Base-by-base conservation (phyloP, 2,329 filamentous ascomycete species). In the Pestalotiopsis fici region DNA sequence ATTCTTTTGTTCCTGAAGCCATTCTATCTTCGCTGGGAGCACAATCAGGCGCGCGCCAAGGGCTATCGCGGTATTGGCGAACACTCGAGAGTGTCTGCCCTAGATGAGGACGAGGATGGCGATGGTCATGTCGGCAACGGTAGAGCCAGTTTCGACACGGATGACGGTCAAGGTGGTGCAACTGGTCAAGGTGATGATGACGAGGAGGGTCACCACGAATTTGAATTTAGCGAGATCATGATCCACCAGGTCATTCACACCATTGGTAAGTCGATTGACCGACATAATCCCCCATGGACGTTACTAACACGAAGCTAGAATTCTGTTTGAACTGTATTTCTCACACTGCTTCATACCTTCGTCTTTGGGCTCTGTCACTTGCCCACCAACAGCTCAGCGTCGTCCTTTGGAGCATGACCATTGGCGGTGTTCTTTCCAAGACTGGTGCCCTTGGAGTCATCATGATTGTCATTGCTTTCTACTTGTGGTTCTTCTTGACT, bases 251-350 rank as follows among this genome's bases (percentile, higher is more conserved):
- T 98, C 78, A 99, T 99, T 77, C 97, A 98, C 84, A 98, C 95
- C 21, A 98, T 98, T 76, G 94, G 93, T 95, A 90, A 81, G 91
- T 82, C 72, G 23, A 27, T 3, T 3, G 18, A 23, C 4, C 27
- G 28, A 13, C 37, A 27, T 4, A 12, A 6, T 28, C 15, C 25
- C 12, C 7, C 1, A 25, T 28, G 15, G 18, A 13, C 15, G 5
- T 35, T 54, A 23, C 65, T 66, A 55, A 66, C 25, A 9, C 12
- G 1, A n/a, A 21, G 2, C 35, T 72, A 94, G 94, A 99, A 87
- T 99, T 99, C 85, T 99, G 96, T 79, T 87, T 99, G 74, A 99
- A 99, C 86, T 98, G 95, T 80, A 95, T 99, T 70, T 99, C 96
- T 35, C 96, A 99, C 83, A 99, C 97, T 4, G 96, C 96, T 4